Evolutionary conservation across 768 basidiomycete genomes (phyloP).

Genomic region (Serendipita sp.): DNA sequence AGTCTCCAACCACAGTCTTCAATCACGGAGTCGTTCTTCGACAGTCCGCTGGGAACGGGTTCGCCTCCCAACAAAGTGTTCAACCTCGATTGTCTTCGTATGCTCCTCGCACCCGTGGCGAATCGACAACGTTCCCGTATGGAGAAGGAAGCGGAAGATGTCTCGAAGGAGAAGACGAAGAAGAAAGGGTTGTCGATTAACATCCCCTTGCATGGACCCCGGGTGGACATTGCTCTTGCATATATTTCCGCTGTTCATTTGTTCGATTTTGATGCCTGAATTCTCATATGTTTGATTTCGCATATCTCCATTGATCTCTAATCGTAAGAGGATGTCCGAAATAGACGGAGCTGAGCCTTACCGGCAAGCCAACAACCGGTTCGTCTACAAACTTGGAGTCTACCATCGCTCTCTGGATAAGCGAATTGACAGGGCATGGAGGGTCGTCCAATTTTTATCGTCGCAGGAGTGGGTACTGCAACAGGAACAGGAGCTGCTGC

Average conservation of each 20-base stretch:
- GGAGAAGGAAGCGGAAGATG: conserved; percentile 36
- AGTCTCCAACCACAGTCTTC: neutral
- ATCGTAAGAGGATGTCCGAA: neutral
- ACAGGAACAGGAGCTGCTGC: conserved; percentile 25
- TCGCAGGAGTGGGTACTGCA: conserved; percentile 34
- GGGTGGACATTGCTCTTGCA: conserved; percentile 70
- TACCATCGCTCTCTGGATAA: neutral
- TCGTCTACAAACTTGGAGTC: no score
- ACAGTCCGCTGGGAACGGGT: neutral
- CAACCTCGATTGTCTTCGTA: conserved; percentile 46
- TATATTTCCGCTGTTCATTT: conserved; percentile 74
- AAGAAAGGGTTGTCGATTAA: conserved; percentile 45
- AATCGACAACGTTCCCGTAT: conserved; percentile 44
- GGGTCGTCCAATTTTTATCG: conserved; percentile 30
- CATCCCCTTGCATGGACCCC: conserved; percentile 76
- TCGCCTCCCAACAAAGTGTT: neutral
- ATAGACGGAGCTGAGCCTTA: neutral
- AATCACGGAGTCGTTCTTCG: neutral
- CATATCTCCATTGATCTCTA: neutral
- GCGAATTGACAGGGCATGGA: neutral
- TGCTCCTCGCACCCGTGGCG: conserved; percentile 54
- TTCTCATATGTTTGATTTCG: neutral
- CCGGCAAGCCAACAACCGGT: neutral
- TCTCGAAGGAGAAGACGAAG: conserved; percentile 17
- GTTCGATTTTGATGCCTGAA: conserved; percentile 40